These are phyloP conservation scores for Tephrocybe sp. DNA, from an alignment of 768 basidiomycete genomes.

Conservation along the genomic window DNA sequence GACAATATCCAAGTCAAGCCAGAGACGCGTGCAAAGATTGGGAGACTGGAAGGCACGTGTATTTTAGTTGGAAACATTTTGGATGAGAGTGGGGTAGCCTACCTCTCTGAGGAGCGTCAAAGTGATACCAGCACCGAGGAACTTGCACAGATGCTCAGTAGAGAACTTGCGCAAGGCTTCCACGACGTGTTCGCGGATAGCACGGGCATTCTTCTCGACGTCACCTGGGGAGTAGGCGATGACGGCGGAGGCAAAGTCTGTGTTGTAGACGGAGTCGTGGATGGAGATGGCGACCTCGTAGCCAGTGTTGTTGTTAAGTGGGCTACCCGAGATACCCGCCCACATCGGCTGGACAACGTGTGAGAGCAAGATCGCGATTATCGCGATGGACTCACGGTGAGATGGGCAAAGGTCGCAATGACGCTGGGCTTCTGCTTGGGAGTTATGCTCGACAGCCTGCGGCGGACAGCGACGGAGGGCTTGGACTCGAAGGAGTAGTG, in stretches of 20 bases:
- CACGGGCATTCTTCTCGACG: slow-evolving; percentile 53
- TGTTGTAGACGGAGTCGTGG: slow-evolving; percentile 84
- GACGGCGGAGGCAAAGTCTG: slow-evolving; percentile 66
- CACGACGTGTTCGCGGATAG: slow-evolving; percentile 65
- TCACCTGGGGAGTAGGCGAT: slow-evolving; percentile 53
- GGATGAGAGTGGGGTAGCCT: slow-evolving; percentile 8
- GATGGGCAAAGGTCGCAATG: slow-evolving; percentile 53
- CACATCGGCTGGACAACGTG: slow-evolving; percentile 71
- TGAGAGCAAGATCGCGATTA: slow-evolving; percentile 22
- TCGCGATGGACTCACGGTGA: slow-evolving; percentile 51
- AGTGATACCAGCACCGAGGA: slow-evolving; percentile 82
- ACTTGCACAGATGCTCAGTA: slow-evolving; percentile 79
- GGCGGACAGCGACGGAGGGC: slow-evolving; percentile 59
- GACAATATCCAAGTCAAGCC: slow-evolving; percentile 82
- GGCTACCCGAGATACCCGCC: slow-evolving; percentile 73
- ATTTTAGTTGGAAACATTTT: slow-evolving; percentile 15
- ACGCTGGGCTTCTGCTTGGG: slow-evolving; percentile 53
- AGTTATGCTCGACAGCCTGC: slow-evolving; percentile 65
- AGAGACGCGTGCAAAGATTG: slow-evolving; percentile 82
- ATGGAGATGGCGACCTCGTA: slow-evolving; percentile 78
- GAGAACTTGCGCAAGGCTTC: slow-evolving; percentile 71
- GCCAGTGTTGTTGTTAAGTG: slow-evolving; percentile 56
- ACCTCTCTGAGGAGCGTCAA: slow-evolving; percentile 71
- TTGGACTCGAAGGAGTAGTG: slow-evolving; percentile 59
- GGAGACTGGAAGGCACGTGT: slow-evolving; percentile 48